phyloP scores from a whole-genome alignment of 495 filamentous ascomycete genomes.

The Daldinia caldariorum region DNA sequence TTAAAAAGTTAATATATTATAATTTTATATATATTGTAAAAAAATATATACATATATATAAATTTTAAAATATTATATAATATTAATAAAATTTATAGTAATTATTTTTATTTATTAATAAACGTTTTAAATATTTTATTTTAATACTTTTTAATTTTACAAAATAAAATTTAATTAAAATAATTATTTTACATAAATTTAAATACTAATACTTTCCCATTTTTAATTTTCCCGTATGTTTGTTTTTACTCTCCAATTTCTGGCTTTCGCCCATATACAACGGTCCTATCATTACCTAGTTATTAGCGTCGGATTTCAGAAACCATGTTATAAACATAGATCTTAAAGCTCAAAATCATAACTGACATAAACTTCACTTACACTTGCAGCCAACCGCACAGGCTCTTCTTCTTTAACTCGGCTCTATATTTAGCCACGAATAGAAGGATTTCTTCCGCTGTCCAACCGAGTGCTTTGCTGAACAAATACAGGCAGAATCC shows the following conservation, averaged over 20 bases:
- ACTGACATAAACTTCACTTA: neutral
- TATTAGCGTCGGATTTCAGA: neutral
- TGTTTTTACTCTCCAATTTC: neutral
- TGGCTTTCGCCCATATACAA: conserved; percentile 1
- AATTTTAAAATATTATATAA: too few relatives aligned
- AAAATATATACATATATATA: too few relatives aligned
- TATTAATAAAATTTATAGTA: too few relatives aligned
- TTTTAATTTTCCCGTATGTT: too few relatives aligned
- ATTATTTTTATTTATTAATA: too few relatives aligned
- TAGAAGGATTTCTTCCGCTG: conserved; percentile 16
- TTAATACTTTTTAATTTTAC: too few relatives aligned
- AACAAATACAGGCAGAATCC: conserved; percentile 19
- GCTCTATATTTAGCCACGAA: conserved; percentile 15
- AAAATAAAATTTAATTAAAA: too few relatives aligned
- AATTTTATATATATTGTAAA: too few relatives aligned
- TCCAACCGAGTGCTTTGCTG: conserved; percentile 18
- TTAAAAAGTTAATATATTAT: too few relatives aligned
- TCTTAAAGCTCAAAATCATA: neutral
- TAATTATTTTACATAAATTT: too few relatives aligned
- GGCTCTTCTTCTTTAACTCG: conserved; percentile 26
- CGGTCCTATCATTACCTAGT: neutral
- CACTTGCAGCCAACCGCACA: conserved; percentile 17
- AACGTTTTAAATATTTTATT: too few relatives aligned
- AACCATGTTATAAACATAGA: neutral
- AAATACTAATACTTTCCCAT: too few relatives aligned